Base-by-base conservation (phyloP, 768 basidiomycete species). In the Nevesoporus exiguus region DNA sequence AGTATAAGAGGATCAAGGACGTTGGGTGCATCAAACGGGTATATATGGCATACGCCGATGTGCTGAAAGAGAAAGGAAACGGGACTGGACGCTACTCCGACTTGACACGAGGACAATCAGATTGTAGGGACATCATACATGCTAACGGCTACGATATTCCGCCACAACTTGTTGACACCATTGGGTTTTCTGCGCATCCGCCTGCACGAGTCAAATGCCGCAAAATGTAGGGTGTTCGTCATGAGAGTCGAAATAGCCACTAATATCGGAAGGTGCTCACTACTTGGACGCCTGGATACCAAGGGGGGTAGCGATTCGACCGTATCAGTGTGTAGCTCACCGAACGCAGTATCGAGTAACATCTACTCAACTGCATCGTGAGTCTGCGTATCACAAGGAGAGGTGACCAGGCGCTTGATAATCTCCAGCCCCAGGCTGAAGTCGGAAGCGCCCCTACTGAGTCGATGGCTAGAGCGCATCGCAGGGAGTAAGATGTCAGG, bases 11-110 rank as follows among this genome's bases (percentile, higher is more conserved):
- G 51, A 54, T 33, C n/a, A 72, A 76, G 34, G 81, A 82, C 17
- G 73, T 94, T 25, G 79, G 74, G 7, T 90, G 84, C 62, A 56
- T 96, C 43, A 90, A 82, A 58, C 93, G 83, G 78, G 66, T 87
- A 3, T 83, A 81, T 62, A 84, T 83, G 71, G 74, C 85, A 4
- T 96, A 94, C 63, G 81, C 85, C 58, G 81, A 82, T 60, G 81
- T 84, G 5, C 67, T 95, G 61, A 76, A 80, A 73, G 31, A 73
- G 93, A 51, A 79, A 86, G 64, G 78, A 85, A 36, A 74, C 59
- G 10, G 59, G 63, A 4, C 51, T 68, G 15, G 55, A 52, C 15
- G 62, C 58, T 30, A 21, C 44, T 34, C 53, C 66, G 10, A 27
- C 7, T 27, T n/a, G 45, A 9, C 24, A 7, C 10, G 21, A 21